A percentile compares a stretch with the other conserved stretches of the same genome.
These are phyloP conservation scores for Prunus yedoensis DNA, from an alignment of 331 rosid species.

Conservation along the genomic window DNA sequence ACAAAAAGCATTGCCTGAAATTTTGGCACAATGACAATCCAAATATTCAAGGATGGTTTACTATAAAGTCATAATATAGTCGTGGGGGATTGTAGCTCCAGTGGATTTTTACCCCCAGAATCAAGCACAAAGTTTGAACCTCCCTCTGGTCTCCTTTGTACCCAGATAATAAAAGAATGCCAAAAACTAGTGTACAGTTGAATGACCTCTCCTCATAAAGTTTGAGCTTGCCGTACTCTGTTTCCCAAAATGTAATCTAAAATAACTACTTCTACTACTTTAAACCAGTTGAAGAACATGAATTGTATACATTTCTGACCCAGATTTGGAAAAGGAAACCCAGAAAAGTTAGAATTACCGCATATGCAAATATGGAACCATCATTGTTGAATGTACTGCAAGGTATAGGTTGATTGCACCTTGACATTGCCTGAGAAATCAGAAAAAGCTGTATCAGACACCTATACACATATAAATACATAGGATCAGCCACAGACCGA, in stretches of 20 bases:
- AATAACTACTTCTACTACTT: not conserved
- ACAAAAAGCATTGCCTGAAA: not conserved
- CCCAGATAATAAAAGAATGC: too few species aligned
- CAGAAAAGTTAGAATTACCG: slow-evolving; percentile 43
- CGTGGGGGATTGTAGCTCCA: too few species aligned
- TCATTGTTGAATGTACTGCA: slow-evolving; percentile 83
- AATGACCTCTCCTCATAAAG: too few species aligned
- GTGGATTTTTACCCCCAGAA: too few species aligned
- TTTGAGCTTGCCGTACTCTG: too few species aligned
- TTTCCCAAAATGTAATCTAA: too few species aligned
- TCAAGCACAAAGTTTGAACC: too few species aligned
- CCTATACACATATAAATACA: not conserved
- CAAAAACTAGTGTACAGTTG: too few species aligned
- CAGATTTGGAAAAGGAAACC: not conserved
- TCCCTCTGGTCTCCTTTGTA: too few species aligned
- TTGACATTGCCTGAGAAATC: slow-evolving; percentile 72
- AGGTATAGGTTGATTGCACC: slow-evolving; percentile 92
- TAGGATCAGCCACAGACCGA: not conserved
- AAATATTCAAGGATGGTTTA: too few species aligned
- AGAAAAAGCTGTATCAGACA: slow-evolving; percentile 11
- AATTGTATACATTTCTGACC: not conserved
- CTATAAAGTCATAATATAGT: too few species aligned
- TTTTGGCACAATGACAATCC: not conserved
- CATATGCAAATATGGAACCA: slow-evolving; percentile 87
- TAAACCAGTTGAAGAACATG: not conserved